Base-by-base conservation (phyloP, 306 rosid species). In the Parietaria judaica region DNA sequence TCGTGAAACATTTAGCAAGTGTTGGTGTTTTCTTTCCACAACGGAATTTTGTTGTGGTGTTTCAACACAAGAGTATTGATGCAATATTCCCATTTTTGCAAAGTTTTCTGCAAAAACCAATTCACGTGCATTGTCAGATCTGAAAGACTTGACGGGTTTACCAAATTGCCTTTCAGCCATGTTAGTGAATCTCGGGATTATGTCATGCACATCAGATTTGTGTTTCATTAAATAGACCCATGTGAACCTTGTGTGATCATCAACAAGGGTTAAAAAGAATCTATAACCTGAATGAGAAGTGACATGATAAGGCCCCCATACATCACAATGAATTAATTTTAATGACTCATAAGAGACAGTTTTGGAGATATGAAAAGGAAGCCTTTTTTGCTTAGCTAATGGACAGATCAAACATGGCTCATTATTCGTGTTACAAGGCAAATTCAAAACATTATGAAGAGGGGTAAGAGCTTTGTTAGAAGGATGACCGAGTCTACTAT, bases 1-100 rank as follows among this genome's bases (percentile, higher is more conserved):
- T 3, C 53, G 53, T 7, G 53, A 11, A 1, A 49, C 53, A n/a
- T 49, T 49, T 4, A 49, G 6, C 15, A 49, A n/a, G 53, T 49
- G 53, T n/a, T 49, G 53, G 53, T 49, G 53, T 5, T 49, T 49
- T 9, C 53, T 49, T 49, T 49, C 53, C 9, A 49, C 53, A 11
- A 49, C 15, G 0, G 53, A 49, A 9, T 49, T 49, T 9, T 49
- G 3, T 9, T 49, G 53, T 54, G 38, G 36, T 34, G 36, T 4
- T 54, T 54, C 58, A 7, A 75, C 60, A 66, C 46, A 58, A 35
- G 61, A 56, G 14, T 6, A 37, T 35, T 56, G 45, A 36, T 56
- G 61, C 3, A 56, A 9, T 35, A 37, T 17, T 3, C 61, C 61
- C 2, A 35, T 11, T 0, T 35, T 3, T 1, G n/a, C 5, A 37